phyloP scores from a whole-genome alignment of 768 basidiomycete genomes.

The Lactifluus hygrophoroides region DNA sequence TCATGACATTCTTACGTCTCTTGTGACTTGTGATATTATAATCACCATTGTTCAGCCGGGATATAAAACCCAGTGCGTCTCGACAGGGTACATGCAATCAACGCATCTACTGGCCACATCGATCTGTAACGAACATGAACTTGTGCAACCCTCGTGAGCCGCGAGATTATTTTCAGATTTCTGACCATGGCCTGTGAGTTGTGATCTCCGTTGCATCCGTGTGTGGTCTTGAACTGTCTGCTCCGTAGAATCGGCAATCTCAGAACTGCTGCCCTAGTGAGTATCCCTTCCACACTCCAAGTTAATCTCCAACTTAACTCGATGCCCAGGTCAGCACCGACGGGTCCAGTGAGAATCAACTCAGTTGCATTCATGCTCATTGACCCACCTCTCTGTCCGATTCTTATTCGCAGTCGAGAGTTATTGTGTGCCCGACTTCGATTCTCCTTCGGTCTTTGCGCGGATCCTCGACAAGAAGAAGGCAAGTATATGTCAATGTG shows the following conservation, averaged over 20 bases:
- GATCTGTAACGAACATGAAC: conserved; percentile 11
- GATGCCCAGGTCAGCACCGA: conserved; percentile 55
- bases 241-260: conserved; percentile 70
- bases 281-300: conserved; percentile 13
- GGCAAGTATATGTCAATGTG: conserved; percentile 22
- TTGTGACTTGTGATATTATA: too few species aligned
- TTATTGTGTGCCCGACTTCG: conserved; percentile 89
- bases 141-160: conserved; percentile 27
- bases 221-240: neutral
- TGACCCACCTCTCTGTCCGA: neutral
- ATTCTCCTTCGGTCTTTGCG: conserved; percentile 88
- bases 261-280: conserved; percentile 67
- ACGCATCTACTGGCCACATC: neutral
- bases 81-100: neutral
- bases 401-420: conserved; percentile 56
- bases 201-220: conserved; percentile 24
- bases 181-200: conserved; percentile 66
- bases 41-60: neutral
- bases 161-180: conserved; percentile 64
- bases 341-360: conserved; percentile 51
- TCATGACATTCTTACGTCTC: too few species aligned
- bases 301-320: neutral
- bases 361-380: neutral
- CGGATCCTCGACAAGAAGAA: conserved; percentile 83
- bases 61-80: neutral